phyloP scores from a whole-genome alignment of 371 early-diverging fungal genomes.

The Chytridium lagenaria region DNA sequence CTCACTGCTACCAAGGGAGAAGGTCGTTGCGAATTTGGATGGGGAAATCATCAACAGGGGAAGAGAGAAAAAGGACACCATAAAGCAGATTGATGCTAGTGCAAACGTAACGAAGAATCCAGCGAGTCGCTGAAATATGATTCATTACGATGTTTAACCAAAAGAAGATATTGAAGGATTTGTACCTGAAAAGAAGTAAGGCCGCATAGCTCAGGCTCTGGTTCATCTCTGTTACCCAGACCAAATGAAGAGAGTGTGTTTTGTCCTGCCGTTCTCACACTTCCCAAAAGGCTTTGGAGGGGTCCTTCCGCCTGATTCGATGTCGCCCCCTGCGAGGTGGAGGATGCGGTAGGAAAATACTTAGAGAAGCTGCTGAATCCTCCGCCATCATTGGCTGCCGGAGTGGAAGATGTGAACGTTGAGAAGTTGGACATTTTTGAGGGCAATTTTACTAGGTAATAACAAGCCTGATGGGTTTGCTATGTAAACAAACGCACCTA shows the following conservation, averaged over 20 bases:
- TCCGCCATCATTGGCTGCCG: no score
- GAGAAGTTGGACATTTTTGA: no score
- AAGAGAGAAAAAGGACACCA: constrained; percentile 36
- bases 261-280: background rate
- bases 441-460: no score
- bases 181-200: constrained; percentile 34
- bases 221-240: background rate
- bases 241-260: constrained; percentile 6
- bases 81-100: constrained; percentile 40
- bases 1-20: constrained; percentile 32
- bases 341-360: background rate
- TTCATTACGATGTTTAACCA: background rate
- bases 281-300: background rate
- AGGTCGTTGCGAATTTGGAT: constrained; percentile 39
- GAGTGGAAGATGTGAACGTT: no score
- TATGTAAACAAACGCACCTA: no score
- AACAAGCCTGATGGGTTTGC: no score
- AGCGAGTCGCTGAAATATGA: constrained; percentile 24
- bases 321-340: background rate
- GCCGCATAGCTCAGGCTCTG: constrained; percentile 37
- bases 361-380: background rate
- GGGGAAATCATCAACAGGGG: constrained; percentile 38
- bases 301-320: background rate
- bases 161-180: background rate
- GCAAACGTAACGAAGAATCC: constrained; percentile 34